Evolutionary conservation across 2,329 filamentous ascomycete species (phyloP), one percentile per base, ranked within the genome.

Genomic region (Monascus ruber): DNA sequence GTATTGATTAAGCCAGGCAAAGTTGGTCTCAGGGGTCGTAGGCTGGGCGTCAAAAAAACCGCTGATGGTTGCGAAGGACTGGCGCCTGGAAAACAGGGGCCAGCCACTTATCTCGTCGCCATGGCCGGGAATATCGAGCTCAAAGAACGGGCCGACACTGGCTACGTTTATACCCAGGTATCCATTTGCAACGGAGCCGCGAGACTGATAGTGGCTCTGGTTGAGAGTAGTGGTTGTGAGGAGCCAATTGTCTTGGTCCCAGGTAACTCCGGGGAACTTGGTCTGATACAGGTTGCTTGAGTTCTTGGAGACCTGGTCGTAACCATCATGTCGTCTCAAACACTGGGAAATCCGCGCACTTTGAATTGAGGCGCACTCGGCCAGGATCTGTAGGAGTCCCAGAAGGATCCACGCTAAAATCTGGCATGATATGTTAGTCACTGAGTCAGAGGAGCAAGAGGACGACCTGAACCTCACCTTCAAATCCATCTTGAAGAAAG

Each of bases 1-100:
- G 58, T 82, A 81, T 47, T 84, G 75, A 40, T 74, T 69, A 33
- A 85, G 56, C 79, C 81, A 84, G 0, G 70, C 69, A 47, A 80
- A 83, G 48, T 84, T 84, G 5, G 73, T 72, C 1, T 71, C 70
- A 34, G 74, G 77, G 0, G 71, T 75, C 26, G 66, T 70, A 2
- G 69, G 66, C 52, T 83, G 76, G 3, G 65, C 65, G 44, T 82
- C 71, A 54, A 72, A 84, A 52, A 84, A 83, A 1, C 80, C 80
- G 4, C 76, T 72, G 26, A 85, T 72, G 0, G 79, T 83, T 2
- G 76, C 76, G 53, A 84, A 83, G 0, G 74, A 73, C 48, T 83
- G 76, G 28, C 80, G 67, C 24, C 70, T 62, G 42, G 74, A 71
- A 56, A 75, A 81, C 2, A 84, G 63, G 9, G 81, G 81, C 81